Base-by-base conservation (phyloP, 2,329 filamentous ascomycete genomes). In the Lomentospora prolificans region DNA sequence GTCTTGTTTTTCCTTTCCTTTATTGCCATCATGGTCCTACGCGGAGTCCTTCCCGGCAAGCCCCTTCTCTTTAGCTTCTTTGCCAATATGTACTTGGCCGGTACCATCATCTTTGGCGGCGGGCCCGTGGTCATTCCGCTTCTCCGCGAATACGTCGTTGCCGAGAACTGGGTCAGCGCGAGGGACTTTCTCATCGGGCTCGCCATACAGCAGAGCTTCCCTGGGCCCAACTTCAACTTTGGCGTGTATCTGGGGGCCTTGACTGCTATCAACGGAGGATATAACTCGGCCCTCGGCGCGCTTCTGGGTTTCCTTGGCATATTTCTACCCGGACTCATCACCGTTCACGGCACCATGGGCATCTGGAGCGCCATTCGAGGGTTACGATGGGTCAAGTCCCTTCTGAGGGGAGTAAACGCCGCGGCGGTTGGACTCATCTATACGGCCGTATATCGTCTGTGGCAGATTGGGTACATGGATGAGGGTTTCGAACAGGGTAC, bases 101-200 rank as follows among this genome's bases (percentile, higher is more conserved):
- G 86, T 0, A 89, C 86, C 1, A 78, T 84, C 57, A 84, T 83
- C 60, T 81, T 84, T 52, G 82, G 82, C 3, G 82, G 82, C 2
- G 82, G 82, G 0, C 82, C 82, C 0, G 82, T 85, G 0, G 82
- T 86, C 0, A 84, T 86, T 44, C 82, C 83, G 0, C 72, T 86
- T 0, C 71, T 86, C 1, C 73, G 81, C 17, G 76, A 82, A 58
- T 81, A 80, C 60, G 72, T 89, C 33, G 86, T 89, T 0, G 75
- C 76, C 0, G 82, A 85, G 22, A 81, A 82, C 7, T 90, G 85
- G 85, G 85, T 90, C 0, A 80, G 77, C 0, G 74, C 83, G 0
- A 77, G 86, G 3, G 84, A 90, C 64, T 89, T 90, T 64, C 72
- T 90, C 0, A 80, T 89, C 50, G 86, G 86, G 0, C 77, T 90